Evolutionary conservation across 352 stramenopile genomes (phyloP).

Genomic region (Halophytophthora polymorphica): DNA sequence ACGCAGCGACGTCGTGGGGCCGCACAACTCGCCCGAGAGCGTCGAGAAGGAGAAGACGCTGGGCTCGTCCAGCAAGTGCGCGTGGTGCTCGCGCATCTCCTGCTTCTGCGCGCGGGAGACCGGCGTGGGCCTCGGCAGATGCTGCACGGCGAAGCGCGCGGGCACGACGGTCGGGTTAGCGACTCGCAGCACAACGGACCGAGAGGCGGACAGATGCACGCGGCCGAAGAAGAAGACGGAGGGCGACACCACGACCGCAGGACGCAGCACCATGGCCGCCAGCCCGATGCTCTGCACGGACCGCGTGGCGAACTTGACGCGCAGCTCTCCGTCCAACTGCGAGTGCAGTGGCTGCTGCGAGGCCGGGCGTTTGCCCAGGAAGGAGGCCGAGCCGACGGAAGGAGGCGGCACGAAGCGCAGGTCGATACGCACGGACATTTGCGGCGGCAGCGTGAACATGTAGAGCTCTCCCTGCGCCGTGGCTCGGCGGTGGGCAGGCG

Average conservation of each 20-base stretch:
- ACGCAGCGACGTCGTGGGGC: slow-evolving; percentile 57
- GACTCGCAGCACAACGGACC: slow-evolving; percentile 43
- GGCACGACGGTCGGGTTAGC: slow-evolving; percentile 65
- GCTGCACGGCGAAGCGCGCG: slow-evolving; percentile 48
- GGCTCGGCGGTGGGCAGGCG: slow-evolving; percentile 43
- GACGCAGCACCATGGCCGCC: slow-evolving; percentile 38
- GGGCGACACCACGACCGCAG: slow-evolving; percentile 59
- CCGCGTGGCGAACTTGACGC: slow-evolving; percentile 67
- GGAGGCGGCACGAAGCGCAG: slow-evolving; percentile 47
- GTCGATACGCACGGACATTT: slow-evolving; percentile 68
- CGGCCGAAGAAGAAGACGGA: slow-evolving; percentile 64
- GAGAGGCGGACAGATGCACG: slow-evolving; percentile 46
- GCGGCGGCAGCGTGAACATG: slow-evolving; percentile 64
- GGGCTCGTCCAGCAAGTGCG: slow-evolving; percentile 54
- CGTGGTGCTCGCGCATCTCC: slow-evolving; percentile 48
- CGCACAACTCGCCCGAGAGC: slow-evolving; percentile 35
- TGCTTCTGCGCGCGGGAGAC: slow-evolving; percentile 57
- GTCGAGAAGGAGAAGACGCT: slow-evolving; percentile 56
- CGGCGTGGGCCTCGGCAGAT: slow-evolving; percentile 48
- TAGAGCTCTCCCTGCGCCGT: slow-evolving; percentile 56
- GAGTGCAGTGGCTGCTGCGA: slow-evolving; percentile 20
- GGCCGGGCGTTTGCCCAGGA: slow-evolving; percentile 5
- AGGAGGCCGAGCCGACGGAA: slow-evolving; percentile 5
- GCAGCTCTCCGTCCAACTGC: slow-evolving; percentile 44
- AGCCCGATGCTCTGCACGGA: slow-evolving; percentile 61